phyloP scores from a whole-genome alignment of 768 basidiomycete species.

The Saitozyma podzolica region DNA sequence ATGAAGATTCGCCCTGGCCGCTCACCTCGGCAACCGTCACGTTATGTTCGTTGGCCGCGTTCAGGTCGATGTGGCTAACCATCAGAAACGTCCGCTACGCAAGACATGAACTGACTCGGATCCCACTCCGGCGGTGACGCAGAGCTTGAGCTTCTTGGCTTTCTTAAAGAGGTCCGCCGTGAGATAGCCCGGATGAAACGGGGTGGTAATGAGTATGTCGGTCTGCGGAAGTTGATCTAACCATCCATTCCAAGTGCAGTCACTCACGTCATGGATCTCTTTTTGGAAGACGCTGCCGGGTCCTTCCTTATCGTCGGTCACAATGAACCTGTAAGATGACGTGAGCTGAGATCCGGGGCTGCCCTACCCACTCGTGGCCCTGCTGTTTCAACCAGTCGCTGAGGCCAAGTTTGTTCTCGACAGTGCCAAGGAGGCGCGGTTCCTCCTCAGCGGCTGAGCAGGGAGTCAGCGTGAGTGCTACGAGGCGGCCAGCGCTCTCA shows the following conservation, averaged over 20 bases:
- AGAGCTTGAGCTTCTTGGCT: conserved; percentile 86
- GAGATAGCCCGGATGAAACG: conserved; percentile 52
- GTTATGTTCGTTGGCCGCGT: conserved; percentile 75
- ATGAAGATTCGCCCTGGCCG: too few relatives aligned
- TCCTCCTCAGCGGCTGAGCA: conserved; percentile 47
- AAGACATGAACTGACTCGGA: conserved; percentile 68
- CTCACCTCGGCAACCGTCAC: conserved; percentile 75
- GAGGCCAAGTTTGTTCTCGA: conserved; percentile 67
- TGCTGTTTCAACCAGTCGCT: conserved; percentile 66
- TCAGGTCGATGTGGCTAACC: conserved; percentile 62
- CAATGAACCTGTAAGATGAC: conserved; percentile 55
- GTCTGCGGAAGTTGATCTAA: not conserved
- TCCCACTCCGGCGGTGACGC: conserved; percentile 86
- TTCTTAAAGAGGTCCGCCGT: conserved; percentile 54
- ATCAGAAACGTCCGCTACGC: too few relatives aligned
- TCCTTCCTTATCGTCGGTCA: conserved; percentile 80
- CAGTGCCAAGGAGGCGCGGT: conserved; percentile 47
- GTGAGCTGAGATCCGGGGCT: not conserved
- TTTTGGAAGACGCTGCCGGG: conserved; percentile 77
- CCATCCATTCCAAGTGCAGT: too few relatives aligned
- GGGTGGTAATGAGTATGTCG: conserved; percentile 46
- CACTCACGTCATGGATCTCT: conserved; percentile 71
- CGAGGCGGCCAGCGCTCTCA: not conserved
- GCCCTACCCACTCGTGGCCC: conserved; percentile 64
- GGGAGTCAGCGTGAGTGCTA: not conserved